Conservation (phyloP, 352 stramenopile species). For the Phytophthora litchii region DNA sequence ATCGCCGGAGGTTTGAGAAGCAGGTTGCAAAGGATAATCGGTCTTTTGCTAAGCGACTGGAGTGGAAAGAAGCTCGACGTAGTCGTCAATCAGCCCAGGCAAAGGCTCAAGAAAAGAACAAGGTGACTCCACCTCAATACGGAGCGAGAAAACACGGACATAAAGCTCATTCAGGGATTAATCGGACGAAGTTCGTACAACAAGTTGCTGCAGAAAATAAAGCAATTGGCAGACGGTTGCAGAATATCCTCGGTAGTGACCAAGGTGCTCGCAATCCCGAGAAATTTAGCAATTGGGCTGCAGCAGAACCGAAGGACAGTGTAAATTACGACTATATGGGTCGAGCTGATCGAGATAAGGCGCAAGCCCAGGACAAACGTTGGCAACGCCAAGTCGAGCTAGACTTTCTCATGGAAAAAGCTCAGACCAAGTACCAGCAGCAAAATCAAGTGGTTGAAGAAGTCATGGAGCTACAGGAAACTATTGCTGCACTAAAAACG, state of each 20-base stretch:
- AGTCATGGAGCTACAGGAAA: constrained; percentile 56
- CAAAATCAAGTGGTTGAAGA: constrained; percentile 58
- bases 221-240: constrained; percentile 52
- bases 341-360: constrained; percentile 62
- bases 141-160: constrained; percentile 50
- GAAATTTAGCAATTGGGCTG: constrained; percentile 25
- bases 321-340: constrained; percentile 41
- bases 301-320: constrained; percentile 31
- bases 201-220: constrained; percentile 62
- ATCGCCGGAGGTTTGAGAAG: constrained; percentile 58
- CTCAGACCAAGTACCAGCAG: constrained; percentile 64
- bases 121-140: constrained; percentile 42
- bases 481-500: constrained; percentile 42
- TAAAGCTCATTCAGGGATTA: constrained; percentile 69
- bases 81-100: constrained; percentile 33
- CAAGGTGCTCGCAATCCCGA: constrained; percentile 24
- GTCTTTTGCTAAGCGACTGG: constrained; percentile 57
- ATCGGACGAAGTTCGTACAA: constrained; percentile 59
- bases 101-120: constrained; percentile 48
- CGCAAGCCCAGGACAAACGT: constrained; percentile 48
- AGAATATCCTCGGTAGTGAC: constrained; percentile 41
- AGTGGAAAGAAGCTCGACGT: constrained; percentile 44
- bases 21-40: constrained; percentile 63
- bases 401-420: constrained; percentile 63
- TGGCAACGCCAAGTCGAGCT: constrained; percentile 51